phyloP scores from a whole-genome alignment of 73 alveolate species.

The Paramecium sexaurelia region DNA sequence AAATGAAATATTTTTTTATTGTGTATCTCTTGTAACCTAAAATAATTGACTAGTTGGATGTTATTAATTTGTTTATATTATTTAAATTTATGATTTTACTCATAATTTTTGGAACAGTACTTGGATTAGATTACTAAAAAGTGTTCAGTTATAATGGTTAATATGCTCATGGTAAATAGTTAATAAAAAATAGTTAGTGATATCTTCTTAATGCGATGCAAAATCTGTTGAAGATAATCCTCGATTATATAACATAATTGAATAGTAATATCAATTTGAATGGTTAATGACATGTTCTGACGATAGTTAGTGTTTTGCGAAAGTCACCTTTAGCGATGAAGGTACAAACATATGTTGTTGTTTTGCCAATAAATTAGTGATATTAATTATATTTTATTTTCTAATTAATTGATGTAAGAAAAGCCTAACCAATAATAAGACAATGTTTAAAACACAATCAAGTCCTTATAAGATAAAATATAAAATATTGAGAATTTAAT shows the following conservation, averaged over 20 bases:
- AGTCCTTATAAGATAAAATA: conserved; percentile 42
- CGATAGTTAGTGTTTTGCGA: neutral
- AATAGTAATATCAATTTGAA: neutral
- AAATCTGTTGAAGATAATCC: neutral
- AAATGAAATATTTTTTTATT: neutral
- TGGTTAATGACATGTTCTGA: neutral
- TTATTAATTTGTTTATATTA: neutral
- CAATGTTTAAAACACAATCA: conserved; percentile 60
- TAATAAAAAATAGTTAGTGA: neutral
- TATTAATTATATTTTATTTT: neutral
- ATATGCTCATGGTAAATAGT: neutral
- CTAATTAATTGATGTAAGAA: neutral
- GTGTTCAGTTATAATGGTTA: neutral
- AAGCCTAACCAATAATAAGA: neutral
- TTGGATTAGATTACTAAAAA: neutral
- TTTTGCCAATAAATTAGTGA: neutral
- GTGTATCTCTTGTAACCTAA: neutral
- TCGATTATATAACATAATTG: neutral
- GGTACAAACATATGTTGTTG: neutral
- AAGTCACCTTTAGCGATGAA: neutral
- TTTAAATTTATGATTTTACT: neutral
- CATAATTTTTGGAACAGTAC: neutral
- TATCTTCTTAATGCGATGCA: neutral
- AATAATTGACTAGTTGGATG: neutral
- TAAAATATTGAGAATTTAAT: conserved; percentile 57